Percentiles rank a stretch among this genome's conserved stretches.
Evolutionary conservation across 1,284 basidiomycete species (phyloP).

Genomic region (Tylopilus sp.): DNA sequence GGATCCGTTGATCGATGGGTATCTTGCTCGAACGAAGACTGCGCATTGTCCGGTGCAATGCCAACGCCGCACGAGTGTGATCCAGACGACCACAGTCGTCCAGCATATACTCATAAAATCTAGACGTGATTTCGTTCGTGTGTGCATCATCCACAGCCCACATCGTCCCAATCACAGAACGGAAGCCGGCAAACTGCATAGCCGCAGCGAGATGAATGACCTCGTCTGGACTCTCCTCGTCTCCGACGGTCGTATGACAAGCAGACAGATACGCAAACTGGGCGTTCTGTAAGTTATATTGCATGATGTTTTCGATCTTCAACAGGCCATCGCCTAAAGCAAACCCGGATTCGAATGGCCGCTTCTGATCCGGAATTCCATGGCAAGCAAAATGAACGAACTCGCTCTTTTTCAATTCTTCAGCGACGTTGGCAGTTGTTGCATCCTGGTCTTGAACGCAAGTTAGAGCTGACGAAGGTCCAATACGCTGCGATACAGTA

Average conservation of each 20-base stretch:
- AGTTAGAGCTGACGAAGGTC: neutral
- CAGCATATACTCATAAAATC: neutral
- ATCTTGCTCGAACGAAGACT: neutral
- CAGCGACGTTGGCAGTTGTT: neutral
- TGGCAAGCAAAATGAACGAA: neutral
- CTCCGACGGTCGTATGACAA: neutral
- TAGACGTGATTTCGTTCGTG: neutral
- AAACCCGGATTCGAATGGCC: constrained; percentile 15
- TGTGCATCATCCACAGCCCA: neutral
- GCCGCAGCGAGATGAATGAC: neutral
- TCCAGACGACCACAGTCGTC: neutral
- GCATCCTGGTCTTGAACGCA: neutral
- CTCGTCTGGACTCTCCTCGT: neutral
- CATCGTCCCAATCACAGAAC: neutral
- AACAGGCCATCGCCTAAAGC: constrained; percentile 21
- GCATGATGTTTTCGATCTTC: constrained; percentile 9
- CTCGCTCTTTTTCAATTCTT: neutral
- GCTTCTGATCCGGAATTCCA: neutral
- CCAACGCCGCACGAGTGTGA: neutral
- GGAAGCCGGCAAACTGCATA: neutral
- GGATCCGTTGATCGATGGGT: neutral
- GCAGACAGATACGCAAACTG: neutral
- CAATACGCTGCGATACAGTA: neutral
- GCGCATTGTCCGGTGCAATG: neutral
- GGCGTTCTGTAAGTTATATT: neutral